These are phyloP conservation scores for Kodamaea leandrae DNA, from an alignment of 805 yeast species.

Conservation along the genomic window DNA sequence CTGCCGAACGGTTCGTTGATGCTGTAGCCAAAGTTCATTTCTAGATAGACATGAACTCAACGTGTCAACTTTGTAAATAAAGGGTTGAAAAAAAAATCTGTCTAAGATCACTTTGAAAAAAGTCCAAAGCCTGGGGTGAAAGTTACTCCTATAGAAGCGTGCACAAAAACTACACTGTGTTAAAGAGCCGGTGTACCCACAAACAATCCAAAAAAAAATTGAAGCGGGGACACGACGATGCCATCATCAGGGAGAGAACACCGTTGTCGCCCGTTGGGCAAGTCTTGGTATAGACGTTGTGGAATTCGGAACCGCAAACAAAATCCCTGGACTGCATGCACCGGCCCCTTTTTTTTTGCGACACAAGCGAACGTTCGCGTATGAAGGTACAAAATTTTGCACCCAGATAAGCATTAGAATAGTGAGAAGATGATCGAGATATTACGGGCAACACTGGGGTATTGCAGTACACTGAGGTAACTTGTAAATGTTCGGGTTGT, in stretches of 20 bases:
- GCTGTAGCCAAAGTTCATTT: slow-evolving; percentile 6
- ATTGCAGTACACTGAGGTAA: too few relatives aligned
- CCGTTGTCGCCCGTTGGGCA: too few relatives aligned
- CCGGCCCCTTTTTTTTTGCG: not conserved
- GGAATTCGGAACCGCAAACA: not conserved
- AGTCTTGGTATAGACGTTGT: too few relatives aligned
- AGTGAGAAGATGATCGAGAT: too few relatives aligned
- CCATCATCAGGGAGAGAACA: too few relatives aligned
- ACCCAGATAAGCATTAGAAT: too few relatives aligned
- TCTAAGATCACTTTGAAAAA: not conserved
- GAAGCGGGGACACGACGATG: too few relatives aligned
- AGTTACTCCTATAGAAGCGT: not conserved
- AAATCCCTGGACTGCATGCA: not conserved
- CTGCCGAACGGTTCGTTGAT: slow-evolving; percentile 5
- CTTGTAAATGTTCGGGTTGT: too few relatives aligned
- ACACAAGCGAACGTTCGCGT: not conserved
- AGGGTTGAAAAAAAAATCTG: slow-evolving; percentile 4
- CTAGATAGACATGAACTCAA: slow-evolving; percentile 4
- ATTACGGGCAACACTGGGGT: too few relatives aligned
- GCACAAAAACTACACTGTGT: not conserved
- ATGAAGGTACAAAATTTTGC: too few relatives aligned
- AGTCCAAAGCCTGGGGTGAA: not conserved
- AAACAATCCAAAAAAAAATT: too few relatives aligned
- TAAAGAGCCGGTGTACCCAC: too few relatives aligned
- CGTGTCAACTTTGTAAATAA: slow-evolving; percentile 2